Evolutionary conservation across 371 early-diverging fungal genomes (phyloP), one percentile per base, ranked within the genome.

Genomic region (Mortierella sp.): DNA sequence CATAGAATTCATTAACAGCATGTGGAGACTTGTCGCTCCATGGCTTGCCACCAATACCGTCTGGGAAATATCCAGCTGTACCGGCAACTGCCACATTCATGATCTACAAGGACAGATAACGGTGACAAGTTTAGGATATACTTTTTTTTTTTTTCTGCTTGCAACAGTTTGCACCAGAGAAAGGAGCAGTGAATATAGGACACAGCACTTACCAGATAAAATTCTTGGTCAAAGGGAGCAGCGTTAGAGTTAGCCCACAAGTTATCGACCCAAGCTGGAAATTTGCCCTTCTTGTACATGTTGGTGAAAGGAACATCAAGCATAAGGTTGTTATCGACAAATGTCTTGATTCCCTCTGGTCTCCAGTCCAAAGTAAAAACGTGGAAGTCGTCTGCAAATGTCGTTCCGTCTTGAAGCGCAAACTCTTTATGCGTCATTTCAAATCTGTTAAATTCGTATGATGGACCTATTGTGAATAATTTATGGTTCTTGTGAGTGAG

Each of bases 81-180:
- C 92, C 92, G 22, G 91, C 92, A 2, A 92, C 92, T 8, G 93
- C 92, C 2, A 93, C 86, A 66, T 93, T 92, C 61, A 93, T 65
- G 32, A 91, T 86, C 83, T 86, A 59, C 0, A 26, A 35, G 43
- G 29, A 55, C 31, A 35, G 75, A 58, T 49, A n/a, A n/a, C n/a
- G n/a, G n/a, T n/a, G n/a, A n/a, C n/a, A n/a, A n/a, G n/a, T n/a
- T n/a, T 22, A 17, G 43, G 5, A n/a, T 15, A n/a, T 49, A 8
- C 26, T 51, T 51, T 9, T 51, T 19, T 51, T 51, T 19, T 3
- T 51, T 51, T 9, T 51, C 26, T 9, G 19, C 22, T 26, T 9
- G n/a, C n/a, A n/a, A n/a, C n/a, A n/a, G n/a, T n/a, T n/a, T n/a
- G n/a, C n/a, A n/a, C n/a, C n/a, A 40, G 13, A 40, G 13, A 54